Percentiles rank a stretch among this genome's conserved stretches.
Evolutionary conservation across 2,329 filamentous ascomycete species (phyloP).

Genomic region (Pestalotiopsis sp.): DNA sequence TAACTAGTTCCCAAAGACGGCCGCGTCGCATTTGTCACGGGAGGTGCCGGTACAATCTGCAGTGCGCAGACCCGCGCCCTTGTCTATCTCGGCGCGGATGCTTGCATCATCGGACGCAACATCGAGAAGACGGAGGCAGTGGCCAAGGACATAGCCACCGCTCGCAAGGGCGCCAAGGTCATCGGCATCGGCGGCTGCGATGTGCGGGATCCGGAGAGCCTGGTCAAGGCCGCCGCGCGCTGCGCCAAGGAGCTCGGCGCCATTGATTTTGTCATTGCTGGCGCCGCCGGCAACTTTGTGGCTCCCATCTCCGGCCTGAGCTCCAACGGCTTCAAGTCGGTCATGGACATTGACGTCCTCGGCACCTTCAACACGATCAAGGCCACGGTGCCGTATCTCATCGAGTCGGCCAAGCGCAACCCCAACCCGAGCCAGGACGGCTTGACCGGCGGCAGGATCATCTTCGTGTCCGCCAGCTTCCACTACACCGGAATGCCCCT

Average conservation of each 20-base stretch:
- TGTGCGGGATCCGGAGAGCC: slow-evolving; percentile 71
- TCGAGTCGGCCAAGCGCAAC: slow-evolving; percentile 71
- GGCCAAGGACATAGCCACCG: slow-evolving; percentile 81
- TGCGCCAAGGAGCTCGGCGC: slow-evolving; percentile 82
- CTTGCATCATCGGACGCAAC: slow-evolving; percentile 91
- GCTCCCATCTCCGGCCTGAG: slow-evolving; percentile 81
- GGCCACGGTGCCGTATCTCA: slow-evolving; percentile 81
- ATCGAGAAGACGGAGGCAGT: slow-evolving; percentile 82
- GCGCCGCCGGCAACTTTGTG: slow-evolving; percentile 94
- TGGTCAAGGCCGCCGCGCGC: slow-evolving; percentile 75
- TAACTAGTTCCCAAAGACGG: slow-evolving; percentile 56
- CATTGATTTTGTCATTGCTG: slow-evolving; percentile 93
- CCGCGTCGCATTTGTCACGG: slow-evolving; percentile 93
- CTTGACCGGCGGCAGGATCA: slow-evolving; percentile 76
- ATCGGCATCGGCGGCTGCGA: slow-evolving; percentile 81
- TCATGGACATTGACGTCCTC: slow-evolving; percentile 94
- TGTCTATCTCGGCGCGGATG: slow-evolving; percentile 88
- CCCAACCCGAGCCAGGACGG: slow-evolving; percentile 63
- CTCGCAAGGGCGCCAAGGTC: slow-evolving; percentile 78
- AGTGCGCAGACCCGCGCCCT: slow-evolving; percentile 91
- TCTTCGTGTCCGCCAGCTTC: slow-evolving; percentile 88
- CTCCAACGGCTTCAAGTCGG: slow-evolving; percentile 89
- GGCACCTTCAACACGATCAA: slow-evolving; percentile 96
- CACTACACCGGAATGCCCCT: slow-evolving; percentile 87
- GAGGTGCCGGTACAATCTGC: slow-evolving; percentile 91